A percentile compares a stretch with the other conserved stretches of the same genome.
Evolutionary conservation across 352 stramenopile species (phyloP).

Genomic region (Phytophthora palmivora): DNA sequence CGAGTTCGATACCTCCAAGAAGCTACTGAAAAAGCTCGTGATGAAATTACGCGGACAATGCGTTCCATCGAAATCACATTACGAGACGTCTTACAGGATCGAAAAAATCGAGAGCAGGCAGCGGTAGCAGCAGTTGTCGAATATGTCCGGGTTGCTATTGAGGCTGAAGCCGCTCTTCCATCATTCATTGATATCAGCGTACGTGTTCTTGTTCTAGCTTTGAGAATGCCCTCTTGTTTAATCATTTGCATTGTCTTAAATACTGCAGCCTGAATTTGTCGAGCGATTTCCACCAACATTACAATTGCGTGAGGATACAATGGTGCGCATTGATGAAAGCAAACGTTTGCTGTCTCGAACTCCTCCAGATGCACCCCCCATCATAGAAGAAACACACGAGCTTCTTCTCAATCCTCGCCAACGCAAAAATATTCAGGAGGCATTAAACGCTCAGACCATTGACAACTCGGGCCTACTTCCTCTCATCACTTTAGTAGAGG

Average conservation of each 20-base stretch:
- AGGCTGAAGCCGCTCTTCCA: constrained; percentile 67
- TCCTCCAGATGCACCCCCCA: constrained; percentile 40
- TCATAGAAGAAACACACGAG: constrained; percentile 52
- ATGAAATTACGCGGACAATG: constrained; percentile 55
- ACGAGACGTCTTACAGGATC: constrained; percentile 44
- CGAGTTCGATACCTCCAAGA: constrained; percentile 63
- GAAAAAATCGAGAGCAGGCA: constrained; percentile 53
- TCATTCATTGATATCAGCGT: constrained; percentile 69
- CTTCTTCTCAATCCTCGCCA: constrained; percentile 61
- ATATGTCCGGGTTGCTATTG: constrained; percentile 59
- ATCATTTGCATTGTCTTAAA: constrained; percentile 11
- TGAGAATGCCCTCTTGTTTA: background rate
- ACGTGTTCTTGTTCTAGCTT: constrained; percentile 17
- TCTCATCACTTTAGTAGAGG: constrained; percentile 40
- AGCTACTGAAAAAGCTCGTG: constrained; percentile 44
- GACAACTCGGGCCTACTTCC: constrained; percentile 35
- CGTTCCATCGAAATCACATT: constrained; percentile 61
- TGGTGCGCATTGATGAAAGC: constrained; percentile 45
- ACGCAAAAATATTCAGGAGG: constrained; percentile 27
- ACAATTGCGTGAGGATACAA: constrained; percentile 67
- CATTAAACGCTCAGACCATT: constrained; percentile 21
- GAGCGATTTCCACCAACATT: constrained; percentile 62
- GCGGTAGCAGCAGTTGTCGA: constrained; percentile 55
- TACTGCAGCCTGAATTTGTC: constrained; percentile 49
- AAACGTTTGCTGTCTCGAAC: constrained; percentile 45